Evolutionary conservation across 306 rosid species (phyloP), one percentile per base, ranked within the genome.

Genomic region (Cajanus cajan): DNA sequence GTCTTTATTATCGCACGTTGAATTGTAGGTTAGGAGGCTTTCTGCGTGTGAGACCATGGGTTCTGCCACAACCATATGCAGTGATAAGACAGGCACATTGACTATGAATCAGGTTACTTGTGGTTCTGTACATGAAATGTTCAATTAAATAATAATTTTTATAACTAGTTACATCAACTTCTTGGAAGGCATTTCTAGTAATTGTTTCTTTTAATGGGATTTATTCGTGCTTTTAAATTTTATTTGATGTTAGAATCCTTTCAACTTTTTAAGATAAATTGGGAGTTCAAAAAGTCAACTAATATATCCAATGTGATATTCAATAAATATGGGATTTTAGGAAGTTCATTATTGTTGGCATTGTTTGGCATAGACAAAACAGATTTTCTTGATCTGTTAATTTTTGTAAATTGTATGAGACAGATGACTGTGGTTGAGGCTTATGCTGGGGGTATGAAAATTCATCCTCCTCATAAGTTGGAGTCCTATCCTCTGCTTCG

Each of bases 11-110:
- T 51, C 24, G 71, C 43, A 13, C 58, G 34, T 65, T 12, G 63
- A 82, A 76, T 34, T 83, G 80, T 73, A 96, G 99, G 98, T 96
- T 44, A 93, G 99, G 80, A 93, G 98, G 92, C 97, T 96, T 65
- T 91, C 98, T 73, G 98, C 99, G 12, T 96, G 99, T 83, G 98
- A 96, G 90, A 93, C 99, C 4, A 96, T 96, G 99, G 98, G 99
- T 50, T 96, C 99, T 85, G 99, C 99, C 25, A 93, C 97, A 52
- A 96, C 98, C 39, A 96, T 96, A 34, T 96, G 99, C 80, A 96
- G 99, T 78, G 99, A 96, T 79, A 96, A 96, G 91, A 96, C 99
- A 55, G 99, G 99, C 71, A 96, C 99, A 44, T 89, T 96, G 77
- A 96, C 99, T 13, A 48, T 82, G 89, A 96, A 96, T 81, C 78